Percentiles rank a stretch among this genome's conserved stretches.
Conservation (phyloP, 257 asterid species). For the Gentiana straminea region DNA sequence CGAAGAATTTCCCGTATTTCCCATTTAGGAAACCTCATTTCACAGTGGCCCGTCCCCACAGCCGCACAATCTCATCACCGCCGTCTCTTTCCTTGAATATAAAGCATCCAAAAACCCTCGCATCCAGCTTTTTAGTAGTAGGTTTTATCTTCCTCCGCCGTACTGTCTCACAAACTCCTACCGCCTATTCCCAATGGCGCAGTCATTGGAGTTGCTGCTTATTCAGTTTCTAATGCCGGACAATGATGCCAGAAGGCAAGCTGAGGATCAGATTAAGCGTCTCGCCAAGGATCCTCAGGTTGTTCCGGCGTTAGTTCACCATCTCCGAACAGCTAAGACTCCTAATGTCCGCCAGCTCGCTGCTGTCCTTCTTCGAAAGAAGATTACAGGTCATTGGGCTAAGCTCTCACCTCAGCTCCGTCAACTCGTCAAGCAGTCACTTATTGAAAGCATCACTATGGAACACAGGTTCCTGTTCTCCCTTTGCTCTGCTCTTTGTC, state of each 20-base stretch:
- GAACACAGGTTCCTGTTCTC: conserved; percentile 62
- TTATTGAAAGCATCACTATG: conserved; percentile 85
- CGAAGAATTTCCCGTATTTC: no score
- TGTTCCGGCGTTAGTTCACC: conserved; percentile 83
- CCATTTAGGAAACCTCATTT: no score
- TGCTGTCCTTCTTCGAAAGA: conserved; percentile 96
- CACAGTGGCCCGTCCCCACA: conserved; percentile 16
- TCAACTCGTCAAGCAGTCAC: conserved; percentile 79
- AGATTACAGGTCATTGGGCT: conserved; percentile 96
- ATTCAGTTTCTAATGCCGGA: conserved; percentile 97
- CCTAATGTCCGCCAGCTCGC: conserved; percentile 96
- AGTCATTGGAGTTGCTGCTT: conserved; percentile 77
- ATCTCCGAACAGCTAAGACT: conserved; percentile 96
- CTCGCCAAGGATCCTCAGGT: conserved; percentile 95
- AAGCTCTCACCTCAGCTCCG: conserved; percentile 68
- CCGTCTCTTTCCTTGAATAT: conserved; percentile 21
- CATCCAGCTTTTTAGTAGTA: conserved; percentile 7
- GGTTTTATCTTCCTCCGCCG: conserved; percentile 31
- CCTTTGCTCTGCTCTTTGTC: no score
- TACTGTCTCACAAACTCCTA: conserved; percentile 4
- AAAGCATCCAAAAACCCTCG: conserved; percentile 22
- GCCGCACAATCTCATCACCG: conserved; percentile 20
- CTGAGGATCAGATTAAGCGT: conserved; percentile 97
- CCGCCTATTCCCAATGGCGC: conserved; percentile 52
- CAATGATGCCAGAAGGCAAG: conserved; percentile 96